phyloP scores from a whole-genome alignment of 768 basidiomycete species.

The Tulasnella sp. region DNA sequence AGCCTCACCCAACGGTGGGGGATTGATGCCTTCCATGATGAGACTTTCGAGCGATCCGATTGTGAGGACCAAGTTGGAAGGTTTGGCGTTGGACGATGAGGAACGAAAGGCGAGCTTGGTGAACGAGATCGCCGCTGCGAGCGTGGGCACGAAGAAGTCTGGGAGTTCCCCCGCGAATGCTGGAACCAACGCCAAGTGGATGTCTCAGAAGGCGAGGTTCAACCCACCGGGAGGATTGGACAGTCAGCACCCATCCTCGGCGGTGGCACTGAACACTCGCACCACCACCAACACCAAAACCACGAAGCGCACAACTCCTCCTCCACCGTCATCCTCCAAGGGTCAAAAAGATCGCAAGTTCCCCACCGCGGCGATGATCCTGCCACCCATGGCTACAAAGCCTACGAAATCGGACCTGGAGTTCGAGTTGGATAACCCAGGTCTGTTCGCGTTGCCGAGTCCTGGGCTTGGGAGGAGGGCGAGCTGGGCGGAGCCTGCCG shows the following conservation, averaged over 20 bases:
- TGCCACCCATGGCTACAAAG: background rate
- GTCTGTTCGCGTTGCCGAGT: background rate
- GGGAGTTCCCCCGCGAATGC: too few species aligned
- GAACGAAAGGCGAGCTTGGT: background rate
- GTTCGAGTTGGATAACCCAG: background rate
- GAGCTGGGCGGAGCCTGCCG: background rate
- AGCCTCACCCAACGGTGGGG: background rate
- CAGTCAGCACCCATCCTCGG: background rate
- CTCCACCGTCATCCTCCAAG: too few species aligned
- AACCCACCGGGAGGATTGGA: background rate
- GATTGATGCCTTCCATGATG: background rate
- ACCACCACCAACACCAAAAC: too few species aligned
- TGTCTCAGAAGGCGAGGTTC: constrained; percentile 1
- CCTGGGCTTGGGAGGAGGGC: background rate
- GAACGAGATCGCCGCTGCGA: constrained; percentile 8
- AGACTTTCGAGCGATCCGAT: too few species aligned
- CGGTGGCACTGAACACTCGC: too few species aligned
- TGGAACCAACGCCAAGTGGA: constrained; percentile 2
- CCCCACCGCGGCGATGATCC: too few species aligned
- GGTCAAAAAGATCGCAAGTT: too few species aligned
- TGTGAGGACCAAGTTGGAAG: too few species aligned
- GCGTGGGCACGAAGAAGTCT: background rate
- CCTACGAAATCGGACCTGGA: background rate
- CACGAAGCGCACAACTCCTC: too few species aligned
- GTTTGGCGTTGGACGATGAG: background rate